These are phyloP conservation scores for Suillus occidentalis DNA, from an alignment of 768 basidiomycete species.

Conservation along the genomic window DNA sequence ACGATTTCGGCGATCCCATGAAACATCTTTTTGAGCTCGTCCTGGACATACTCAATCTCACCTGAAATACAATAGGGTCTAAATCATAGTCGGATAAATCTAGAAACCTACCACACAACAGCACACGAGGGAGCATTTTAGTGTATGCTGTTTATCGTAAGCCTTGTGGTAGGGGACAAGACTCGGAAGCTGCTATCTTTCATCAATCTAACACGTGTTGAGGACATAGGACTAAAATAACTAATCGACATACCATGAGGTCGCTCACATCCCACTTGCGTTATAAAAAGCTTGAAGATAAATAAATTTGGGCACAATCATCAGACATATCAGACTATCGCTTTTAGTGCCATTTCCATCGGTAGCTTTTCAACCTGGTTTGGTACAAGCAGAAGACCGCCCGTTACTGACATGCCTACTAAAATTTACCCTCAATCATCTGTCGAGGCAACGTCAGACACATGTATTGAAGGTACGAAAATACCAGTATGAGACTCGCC, in stretches of 20 bases:
- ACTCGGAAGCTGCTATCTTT: neutral
- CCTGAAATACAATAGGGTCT: slow-evolving; percentile 35
- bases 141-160: neutral
- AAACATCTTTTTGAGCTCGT: slow-evolving; percentile 63
- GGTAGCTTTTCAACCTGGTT: too few relatives aligned
- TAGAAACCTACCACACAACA: slow-evolving; percentile 24
- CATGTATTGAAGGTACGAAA: neutral
- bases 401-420: neutral
- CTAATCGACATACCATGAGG: neutral
- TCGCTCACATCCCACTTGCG: slow-evolving; percentile 21
- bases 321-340: neutral
- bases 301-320: neutral
- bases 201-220: neutral
- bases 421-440: neutral
- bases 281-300: neutral
- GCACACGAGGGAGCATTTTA: slow-evolving; percentile 15
- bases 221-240: neutral
- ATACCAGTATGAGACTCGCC: slow-evolving; percentile 25
- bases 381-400: neutral
- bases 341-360: neutral
- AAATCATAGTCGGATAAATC: neutral
- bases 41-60: slow-evolving; percentile 72
- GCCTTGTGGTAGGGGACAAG: neutral
- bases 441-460: neutral
- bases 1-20: slow-evolving; percentile 67